Evolutionary conservation across 2,329 filamentous ascomycete species (phyloP).

Genomic region (Alternaria sp.): DNA sequence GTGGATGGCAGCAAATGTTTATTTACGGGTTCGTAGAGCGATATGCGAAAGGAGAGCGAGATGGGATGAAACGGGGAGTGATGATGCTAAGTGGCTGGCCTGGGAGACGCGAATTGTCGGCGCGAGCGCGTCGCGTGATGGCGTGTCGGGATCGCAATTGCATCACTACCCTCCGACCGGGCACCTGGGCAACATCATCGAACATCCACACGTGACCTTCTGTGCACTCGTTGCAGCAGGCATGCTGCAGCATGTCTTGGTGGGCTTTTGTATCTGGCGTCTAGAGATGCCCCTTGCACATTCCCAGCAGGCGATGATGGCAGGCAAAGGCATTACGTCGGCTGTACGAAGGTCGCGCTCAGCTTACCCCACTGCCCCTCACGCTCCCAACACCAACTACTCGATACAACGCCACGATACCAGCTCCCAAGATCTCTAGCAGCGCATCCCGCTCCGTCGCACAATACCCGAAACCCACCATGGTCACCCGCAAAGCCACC

Average conservation of each 20-base stretch:
- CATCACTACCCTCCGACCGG: background rate
- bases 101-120: conserved; percentile 10
- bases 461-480: conserved; percentile 18
- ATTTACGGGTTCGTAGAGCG: background rate
- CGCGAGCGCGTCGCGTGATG: conserved; percentile 17
- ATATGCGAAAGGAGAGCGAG: conserved; percentile 5
- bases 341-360: conserved; percentile 2
- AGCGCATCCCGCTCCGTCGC: background rate
- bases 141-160: background rate
- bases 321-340: conserved; percentile 8
- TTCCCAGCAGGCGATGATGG: background rate
- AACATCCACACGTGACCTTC: background rate
- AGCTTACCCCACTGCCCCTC: conserved; percentile 6
- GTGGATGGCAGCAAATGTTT: background rate
- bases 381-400: conserved; percentile 1
- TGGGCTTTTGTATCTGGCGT: too few species aligned
- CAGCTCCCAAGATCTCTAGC: background rate
- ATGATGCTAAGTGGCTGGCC: conserved; percentile 36
- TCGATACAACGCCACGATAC: background rate
- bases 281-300: background rate
- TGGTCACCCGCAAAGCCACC: conserved; percentile 62
- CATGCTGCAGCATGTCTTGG: background rate
- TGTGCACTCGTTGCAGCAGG: background rate
- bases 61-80: conserved; percentile 13
- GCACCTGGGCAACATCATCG: background rate